Evolutionary conservation across 2,329 filamentous ascomycete species (phyloP), one percentile per base, ranked within the genome.

Genomic region (Penicillium freii): DNA sequence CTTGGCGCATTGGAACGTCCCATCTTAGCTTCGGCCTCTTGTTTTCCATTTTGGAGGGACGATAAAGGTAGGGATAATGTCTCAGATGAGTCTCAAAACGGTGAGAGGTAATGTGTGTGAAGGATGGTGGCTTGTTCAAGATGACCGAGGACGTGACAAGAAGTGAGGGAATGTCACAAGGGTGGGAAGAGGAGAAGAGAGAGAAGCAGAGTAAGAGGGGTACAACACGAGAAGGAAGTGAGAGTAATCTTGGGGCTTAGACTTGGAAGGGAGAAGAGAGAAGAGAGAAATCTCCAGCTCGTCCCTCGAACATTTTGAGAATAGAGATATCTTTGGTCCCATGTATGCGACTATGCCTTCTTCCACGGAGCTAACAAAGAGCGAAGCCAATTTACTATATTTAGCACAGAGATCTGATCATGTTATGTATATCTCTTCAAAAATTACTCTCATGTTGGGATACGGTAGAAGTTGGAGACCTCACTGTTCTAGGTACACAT

Each of bases 1-100:
- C 49, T 7, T 66, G 29, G 0, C 63, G 59, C 11, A 64, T 54
- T 10, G 63, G 46, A 4, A 43, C 43, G 1, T 51, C 56, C 69
- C 69, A 71, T 11, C 43, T 40, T n/a, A 63, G 46, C 5, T 52
- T 59, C 0, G 44, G 56, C 6, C 15, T 34, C n/a, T 10, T 46
- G 1, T 7, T 25, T 6, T 23, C 19, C 48, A 50, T 50, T 29
- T 40, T 17, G 3, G 21, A n/a, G 7, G 17, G 17, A 31, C 23
- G 23, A 15, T 13, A 31, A 27, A 9, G 8, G 15, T 8, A 29
- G 13, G 3, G 8, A 4, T 3, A 19, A 29, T 1, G 23, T 27
- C n/a, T 21, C n/a, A 21, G n/a, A 10, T 6, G 10, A 46, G n/a
- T 8, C 8, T 5, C 21, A 43, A 29, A n/a, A 10, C n/a, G 31